Base-by-base conservation (phyloP, 1,284 basidiomycete genomes). In the Pseudozyma hubeiensis region DNA sequence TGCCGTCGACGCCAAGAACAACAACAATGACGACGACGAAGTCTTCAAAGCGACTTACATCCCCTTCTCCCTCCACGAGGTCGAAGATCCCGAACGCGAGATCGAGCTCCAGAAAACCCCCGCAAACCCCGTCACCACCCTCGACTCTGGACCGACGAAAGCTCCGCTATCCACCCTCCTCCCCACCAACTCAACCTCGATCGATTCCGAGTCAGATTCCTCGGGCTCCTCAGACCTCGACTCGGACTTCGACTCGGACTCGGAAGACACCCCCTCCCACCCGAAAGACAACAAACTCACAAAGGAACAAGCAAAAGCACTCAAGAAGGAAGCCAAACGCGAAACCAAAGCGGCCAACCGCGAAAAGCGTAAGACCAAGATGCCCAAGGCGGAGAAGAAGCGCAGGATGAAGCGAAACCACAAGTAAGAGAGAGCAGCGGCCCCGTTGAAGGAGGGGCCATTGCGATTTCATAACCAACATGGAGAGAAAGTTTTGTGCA, bases 351-450 rank as follows among this genome's bases (percentile, higher is more conserved):
- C 69, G 7, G 79, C 66, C 39, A 74, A 75, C 13, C 70, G 82
- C 17, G 82, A 82, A 55, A 75, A 74, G 39, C 56, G 81, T 4
- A 84, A 83, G 52, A 78, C 64, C 24, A 84, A 83, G 66, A 84
- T 83, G 81, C 77, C 80, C 24, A 84, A 84, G 61, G 71, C 79
- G 7, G 79, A 80, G 41, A 81, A 81, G 49, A 80, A 80, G 66
- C 56, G 75, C 7, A 53, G 68, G n/a, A 75, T 81, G 68, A 81
- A 81, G 53, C 81, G 81, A 67, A 63, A 59, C 31, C 64, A 73
- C 54, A 79, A 79, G 66, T 70, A 75, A 44, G 31, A 5, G 16
- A 5, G 43, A 37, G 14, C 35, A 37, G 35, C 8, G 35, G 9
- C 14, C 9, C 14, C 9, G 14, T 9, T 4, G 35, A 37, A 10